Percentiles rank a stretch among this genome's conserved stretches.
Evolutionary conservation across 2,329 filamentous ascomycete genomes (phyloP).

Genomic region (Geoglossum cookeanum): DNA sequence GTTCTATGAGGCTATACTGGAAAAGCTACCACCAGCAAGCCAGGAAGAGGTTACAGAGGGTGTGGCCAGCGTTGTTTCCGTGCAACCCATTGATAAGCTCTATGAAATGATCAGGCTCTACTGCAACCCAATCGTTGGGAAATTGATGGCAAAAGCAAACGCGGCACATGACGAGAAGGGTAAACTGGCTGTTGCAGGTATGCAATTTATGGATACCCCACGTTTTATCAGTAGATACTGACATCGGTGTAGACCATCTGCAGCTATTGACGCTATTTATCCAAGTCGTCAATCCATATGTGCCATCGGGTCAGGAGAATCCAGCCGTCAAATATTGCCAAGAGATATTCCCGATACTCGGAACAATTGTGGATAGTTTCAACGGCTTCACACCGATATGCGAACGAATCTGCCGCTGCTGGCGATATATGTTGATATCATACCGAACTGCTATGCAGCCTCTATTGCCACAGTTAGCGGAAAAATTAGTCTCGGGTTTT

Average conservation of each 20-base stretch:
- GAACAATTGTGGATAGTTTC: conserved; percentile 76
- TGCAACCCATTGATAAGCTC: conserved; percentile 60
- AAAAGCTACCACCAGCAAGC: conserved; percentile 66
- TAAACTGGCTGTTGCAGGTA: conserved; percentile 71
- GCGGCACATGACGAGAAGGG: conserved; percentile 63
- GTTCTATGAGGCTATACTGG: conserved; percentile 81
- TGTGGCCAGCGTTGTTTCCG: conserved; percentile 77
- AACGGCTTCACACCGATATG: conserved; percentile 72
- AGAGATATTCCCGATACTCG: conserved; percentile 75
- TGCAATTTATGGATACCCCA: conserved; percentile 13
- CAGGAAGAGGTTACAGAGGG: conserved; percentile 95
- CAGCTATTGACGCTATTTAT: conserved; percentile 85
- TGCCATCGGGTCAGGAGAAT: conserved; percentile 54
- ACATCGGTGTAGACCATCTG: conserved; percentile 46
- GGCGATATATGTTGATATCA: conserved; percentile 91
- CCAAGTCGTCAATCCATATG: conserved; percentile 55
- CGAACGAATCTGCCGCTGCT: conserved; percentile 84
- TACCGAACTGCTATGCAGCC: conserved; percentile 81
- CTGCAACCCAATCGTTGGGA: conserved; percentile 73
- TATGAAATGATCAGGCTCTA: conserved; percentile 80
- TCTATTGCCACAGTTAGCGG: conserved; percentile 65
- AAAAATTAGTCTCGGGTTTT: conserved; percentile 75
- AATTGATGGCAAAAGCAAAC: conserved; percentile 74
- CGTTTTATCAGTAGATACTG: conserved; percentile 3
- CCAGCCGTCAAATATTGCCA: conserved; percentile 93